phyloP scores from a whole-genome alignment of 1,284 basidiomycete species.

The Boletus semigastroideus region DNA sequence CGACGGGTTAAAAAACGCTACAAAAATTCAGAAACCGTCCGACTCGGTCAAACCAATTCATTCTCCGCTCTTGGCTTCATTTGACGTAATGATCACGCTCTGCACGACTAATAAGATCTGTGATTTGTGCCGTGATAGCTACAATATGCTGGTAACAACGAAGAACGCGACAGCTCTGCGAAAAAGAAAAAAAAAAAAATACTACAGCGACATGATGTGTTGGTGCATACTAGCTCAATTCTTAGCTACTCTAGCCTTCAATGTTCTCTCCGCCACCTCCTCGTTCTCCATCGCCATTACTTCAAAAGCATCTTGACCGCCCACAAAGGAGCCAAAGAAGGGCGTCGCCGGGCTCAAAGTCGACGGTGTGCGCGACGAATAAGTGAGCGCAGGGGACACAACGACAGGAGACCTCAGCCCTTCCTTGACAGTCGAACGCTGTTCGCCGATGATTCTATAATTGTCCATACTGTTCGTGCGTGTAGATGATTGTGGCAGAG shows the following conservation, averaged over 20 bases:
- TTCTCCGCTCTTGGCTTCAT: constrained; percentile 27
- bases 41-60: constrained; percentile 9
- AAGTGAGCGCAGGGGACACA: constrained; percentile 60
- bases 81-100: no score
- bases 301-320: constrained; percentile 30
- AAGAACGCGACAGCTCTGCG: constrained; percentile 6
- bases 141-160: constrained; percentile 6
- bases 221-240: constrained; percentile 17
- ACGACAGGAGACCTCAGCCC: constrained; percentile 42
- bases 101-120: background rate
- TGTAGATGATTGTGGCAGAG: constrained; percentile 19
- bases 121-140: constrained; percentile 2
- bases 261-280: constrained; percentile 24
- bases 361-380: constrained; percentile 55
- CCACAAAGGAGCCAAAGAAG: constrained; percentile 43
- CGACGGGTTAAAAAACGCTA: constrained; percentile 16
- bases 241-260: constrained; percentile 19
- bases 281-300: constrained; percentile 23
- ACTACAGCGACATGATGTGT: background rate
- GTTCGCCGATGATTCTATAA: constrained; percentile 5
- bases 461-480: constrained; percentile 9
- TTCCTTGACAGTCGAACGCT: constrained; percentile 17
- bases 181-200: constrained; percentile 16
- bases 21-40: background rate
- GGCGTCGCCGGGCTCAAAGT: constrained; percentile 64